A percentile compares a stretch with the other conserved stretches of the same genome.
phyloP scores from a whole-genome alignment of 441 rosid genomes.

The Codiaeum variegatum region DNA sequence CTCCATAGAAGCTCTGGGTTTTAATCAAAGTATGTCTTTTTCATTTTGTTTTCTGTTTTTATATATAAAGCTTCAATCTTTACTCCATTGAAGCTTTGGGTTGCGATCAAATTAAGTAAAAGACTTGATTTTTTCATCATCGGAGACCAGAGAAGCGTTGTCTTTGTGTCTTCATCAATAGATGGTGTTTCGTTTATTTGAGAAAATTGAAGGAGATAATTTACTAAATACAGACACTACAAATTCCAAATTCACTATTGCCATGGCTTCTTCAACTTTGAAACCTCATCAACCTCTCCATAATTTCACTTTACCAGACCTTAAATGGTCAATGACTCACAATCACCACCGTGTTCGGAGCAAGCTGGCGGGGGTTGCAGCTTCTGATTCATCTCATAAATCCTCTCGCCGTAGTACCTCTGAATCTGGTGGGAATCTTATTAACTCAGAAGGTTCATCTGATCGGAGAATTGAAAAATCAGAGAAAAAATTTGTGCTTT shows the following conservation, averaged over 20 bases:
- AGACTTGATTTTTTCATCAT: too few species aligned
- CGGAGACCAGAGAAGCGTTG: neutral
- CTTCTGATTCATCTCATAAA: slow-evolving; percentile 25
- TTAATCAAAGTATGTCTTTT: too few species aligned
- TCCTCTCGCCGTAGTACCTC: slow-evolving; percentile 35
- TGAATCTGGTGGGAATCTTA: slow-evolving; percentile 7
- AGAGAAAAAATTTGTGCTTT: slow-evolving; percentile 23
- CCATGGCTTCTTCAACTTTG: slow-evolving; percentile 39
- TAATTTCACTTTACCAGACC: slow-evolving; percentile 56
- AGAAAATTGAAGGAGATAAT: slow-evolving; percentile 17
- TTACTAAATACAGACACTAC: slow-evolving; percentile 6
- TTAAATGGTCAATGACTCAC: slow-evolving; percentile 56
- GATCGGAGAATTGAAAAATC: slow-evolving; percentile 19
- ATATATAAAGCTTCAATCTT: neutral
- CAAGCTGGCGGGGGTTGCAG: slow-evolving; percentile 32
- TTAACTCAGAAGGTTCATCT: neutral
- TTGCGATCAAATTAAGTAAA: too few species aligned
- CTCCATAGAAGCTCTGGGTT: too few species aligned
- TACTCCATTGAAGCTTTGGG: neutral
- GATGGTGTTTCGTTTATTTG: slow-evolving; percentile 31
- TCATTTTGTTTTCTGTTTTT: too few species aligned
- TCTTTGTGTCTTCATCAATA: neutral
- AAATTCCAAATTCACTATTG: slow-evolving; percentile 3
- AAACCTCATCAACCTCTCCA: slow-evolving; percentile 62
- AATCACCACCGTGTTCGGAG: slow-evolving; percentile 47